A percentile compares a stretch with the other conserved stretches of the same genome.
These are phyloP conservation scores for Lepiota subincarnata DNA, from an alignment of 768 basidiomycete species.

Conservation along the genomic window DNA sequence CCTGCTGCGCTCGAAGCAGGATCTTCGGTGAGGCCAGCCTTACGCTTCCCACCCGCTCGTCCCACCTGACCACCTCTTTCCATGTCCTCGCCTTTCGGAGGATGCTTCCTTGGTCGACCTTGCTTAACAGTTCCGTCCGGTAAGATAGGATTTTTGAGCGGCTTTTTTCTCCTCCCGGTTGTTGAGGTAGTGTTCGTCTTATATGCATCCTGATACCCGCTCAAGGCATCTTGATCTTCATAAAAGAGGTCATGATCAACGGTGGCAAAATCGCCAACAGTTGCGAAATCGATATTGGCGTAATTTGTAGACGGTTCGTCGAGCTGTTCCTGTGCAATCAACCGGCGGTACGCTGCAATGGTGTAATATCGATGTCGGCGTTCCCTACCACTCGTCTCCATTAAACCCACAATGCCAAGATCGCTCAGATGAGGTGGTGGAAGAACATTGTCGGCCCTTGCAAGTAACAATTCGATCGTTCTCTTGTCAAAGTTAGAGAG, in stretches of 20 bases:
- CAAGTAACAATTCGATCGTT: conserved; percentile 77
- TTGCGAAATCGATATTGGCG: conserved; percentile 40
- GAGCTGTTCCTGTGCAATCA: conserved; percentile 64
- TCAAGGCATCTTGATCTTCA: conserved; percentile 34
- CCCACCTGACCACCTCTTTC: neutral
- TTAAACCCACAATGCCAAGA: conserved; percentile 61
- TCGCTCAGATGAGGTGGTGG: conserved; percentile 73
- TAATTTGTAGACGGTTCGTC: conserved; percentile 44
- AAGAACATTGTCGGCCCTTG: conserved; percentile 56
- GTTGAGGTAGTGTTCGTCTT: conserved; percentile 19
- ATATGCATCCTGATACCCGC: conserved; percentile 47
- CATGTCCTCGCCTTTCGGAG: conserved; percentile 16
- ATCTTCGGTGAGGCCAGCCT: neutral
- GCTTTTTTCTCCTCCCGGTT: conserved; percentile 25
- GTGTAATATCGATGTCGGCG: conserved; percentile 85
- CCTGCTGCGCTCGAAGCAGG: neutral
- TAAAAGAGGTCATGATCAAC: conserved; percentile 54
- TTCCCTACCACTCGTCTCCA: conserved; percentile 84
- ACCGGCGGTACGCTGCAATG: conserved; percentile 56
- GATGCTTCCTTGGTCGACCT: conserved; percentile 50
- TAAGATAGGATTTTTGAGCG: conserved; percentile 43
- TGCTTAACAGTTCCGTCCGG: conserved; percentile 52
- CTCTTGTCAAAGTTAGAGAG: conserved; percentile 75
- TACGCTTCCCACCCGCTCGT: conserved; percentile 1
- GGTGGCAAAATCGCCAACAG: conserved; percentile 51